Conservation (phyloP, 768 basidiomycete species). For the Pulveroboletus ravenelii region DNA sequence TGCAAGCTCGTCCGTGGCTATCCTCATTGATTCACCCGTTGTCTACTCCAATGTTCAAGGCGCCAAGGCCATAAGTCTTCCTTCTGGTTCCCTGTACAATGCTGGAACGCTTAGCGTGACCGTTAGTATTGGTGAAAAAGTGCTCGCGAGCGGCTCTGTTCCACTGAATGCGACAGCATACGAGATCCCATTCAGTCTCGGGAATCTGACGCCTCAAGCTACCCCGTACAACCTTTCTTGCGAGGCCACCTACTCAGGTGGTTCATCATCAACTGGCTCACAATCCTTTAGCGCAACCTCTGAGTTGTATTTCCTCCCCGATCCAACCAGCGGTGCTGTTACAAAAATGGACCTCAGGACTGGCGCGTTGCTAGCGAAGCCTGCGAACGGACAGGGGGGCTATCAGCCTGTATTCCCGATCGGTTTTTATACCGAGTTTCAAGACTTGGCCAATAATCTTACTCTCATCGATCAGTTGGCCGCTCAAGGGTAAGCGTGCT, state of each 20-base stretch:
- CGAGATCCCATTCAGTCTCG: constrained; percentile 45
- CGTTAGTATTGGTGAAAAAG: constrained; percentile 41
- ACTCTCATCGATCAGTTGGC: constrained; percentile 31
- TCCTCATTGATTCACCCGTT: constrained; percentile 51
- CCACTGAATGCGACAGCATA: constrained; percentile 49
- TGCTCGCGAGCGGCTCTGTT: constrained; percentile 41
- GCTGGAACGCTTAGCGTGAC: constrained; percentile 36
- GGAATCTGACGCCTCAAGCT: constrained; percentile 38
- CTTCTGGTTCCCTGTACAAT: constrained; percentile 23
- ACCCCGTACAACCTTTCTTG: constrained; percentile 30
- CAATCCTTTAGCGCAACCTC: constrained; percentile 43
- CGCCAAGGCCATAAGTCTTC: constrained; percentile 39
- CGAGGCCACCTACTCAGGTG: constrained; percentile 18
- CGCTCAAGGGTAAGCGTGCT: constrained; percentile 21
- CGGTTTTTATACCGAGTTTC: constrained; percentile 44
- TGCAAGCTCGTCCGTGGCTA: constrained; percentile 36
- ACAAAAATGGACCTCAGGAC: constrained; percentile 60
- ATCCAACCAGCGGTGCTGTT: constrained; percentile 43
- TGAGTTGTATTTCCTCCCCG: constrained; percentile 45
- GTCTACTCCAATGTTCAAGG: constrained; percentile 42
- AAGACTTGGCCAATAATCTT: constrained; percentile 16
- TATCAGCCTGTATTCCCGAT: constrained; percentile 48
- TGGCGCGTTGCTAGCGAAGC: constrained; percentile 48
- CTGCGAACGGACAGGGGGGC: constrained; percentile 42
- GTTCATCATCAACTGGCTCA: constrained; percentile 28